phyloP scores from a whole-genome alignment of 768 basidiomycete species.

The Mycena alexandri region DNA sequence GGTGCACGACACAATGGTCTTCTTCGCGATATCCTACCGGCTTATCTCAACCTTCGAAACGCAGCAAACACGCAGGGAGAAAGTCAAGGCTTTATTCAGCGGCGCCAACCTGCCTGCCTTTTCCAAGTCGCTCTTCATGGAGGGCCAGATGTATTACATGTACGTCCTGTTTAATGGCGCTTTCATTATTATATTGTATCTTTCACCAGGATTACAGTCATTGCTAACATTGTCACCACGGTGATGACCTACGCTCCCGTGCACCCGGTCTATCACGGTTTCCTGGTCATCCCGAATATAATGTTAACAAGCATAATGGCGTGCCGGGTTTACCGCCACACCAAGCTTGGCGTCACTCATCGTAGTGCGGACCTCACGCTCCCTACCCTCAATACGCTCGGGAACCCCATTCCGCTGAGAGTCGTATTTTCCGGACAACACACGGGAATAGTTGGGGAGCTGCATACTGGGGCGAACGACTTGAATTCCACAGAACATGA shows the following conservation, averaged over 20 bases:
- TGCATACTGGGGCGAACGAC: background rate
- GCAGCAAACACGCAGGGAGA: background rate
- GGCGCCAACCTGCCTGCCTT: slow-evolving; percentile 45
- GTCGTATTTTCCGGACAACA: background rate
- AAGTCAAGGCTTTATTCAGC: slow-evolving; percentile 27
- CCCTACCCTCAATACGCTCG: slow-evolving; percentile 3
- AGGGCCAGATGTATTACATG: slow-evolving; percentile 50
- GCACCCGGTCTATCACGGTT: slow-evolving; percentile 12
- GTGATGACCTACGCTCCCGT: slow-evolving; percentile 14
- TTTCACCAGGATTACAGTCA: slow-evolving; percentile 31
- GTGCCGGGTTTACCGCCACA: slow-evolving; percentile 25
- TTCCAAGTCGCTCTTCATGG: slow-evolving; percentile 42
- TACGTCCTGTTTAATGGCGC: background rate
- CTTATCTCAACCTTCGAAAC: slow-evolving; percentile 37
- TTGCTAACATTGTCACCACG: slow-evolving; percentile 26
- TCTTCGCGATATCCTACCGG: slow-evolving; percentile 47
- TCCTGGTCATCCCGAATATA: slow-evolving; percentile 12
- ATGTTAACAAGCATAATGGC: slow-evolving; percentile 23
- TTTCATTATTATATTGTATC: background rate
- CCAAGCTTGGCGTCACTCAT: too few relatives aligned
- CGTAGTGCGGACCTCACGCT: slow-evolving; percentile 1
- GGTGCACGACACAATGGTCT: too few relatives aligned
- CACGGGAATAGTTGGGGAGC: background rate
- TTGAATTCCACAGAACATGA: too few relatives aligned
- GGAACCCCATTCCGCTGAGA: background rate